Conservation (phyloP, 495 filamentous ascomycete genomes). For the Penicillium maclennaniae region DNA sequence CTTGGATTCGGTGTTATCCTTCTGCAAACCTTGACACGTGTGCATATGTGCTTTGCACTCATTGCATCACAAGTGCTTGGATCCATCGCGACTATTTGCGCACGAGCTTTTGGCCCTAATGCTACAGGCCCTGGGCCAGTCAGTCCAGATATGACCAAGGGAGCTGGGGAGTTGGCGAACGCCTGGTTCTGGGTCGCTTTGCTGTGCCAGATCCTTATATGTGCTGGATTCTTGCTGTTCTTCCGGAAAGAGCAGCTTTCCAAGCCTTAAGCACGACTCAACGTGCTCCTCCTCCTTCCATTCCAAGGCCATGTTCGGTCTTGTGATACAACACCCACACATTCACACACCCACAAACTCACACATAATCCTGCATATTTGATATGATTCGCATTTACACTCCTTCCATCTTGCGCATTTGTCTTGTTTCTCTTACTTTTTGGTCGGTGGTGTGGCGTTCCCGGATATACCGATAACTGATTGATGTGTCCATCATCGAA, state of each 20-base stretch:
- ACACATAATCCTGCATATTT: not conserved
- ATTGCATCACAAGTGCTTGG: conserved; percentile 50
- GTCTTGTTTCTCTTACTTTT: not conserved
- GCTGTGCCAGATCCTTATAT: conserved; percentile 57
- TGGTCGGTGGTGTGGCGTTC: not conserved
- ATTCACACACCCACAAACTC: no score
- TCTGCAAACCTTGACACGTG: conserved; percentile 43
- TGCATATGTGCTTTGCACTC: conserved; percentile 48
- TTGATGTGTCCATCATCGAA: not conserved
- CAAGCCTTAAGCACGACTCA: conserved; percentile 4
- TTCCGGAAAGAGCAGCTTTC: conserved; percentile 37
- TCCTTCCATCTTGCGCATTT: not conserved
- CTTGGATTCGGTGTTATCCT: conserved; percentile 51
- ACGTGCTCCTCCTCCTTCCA: not conserved
- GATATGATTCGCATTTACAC: not conserved
- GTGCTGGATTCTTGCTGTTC: conserved; percentile 63
- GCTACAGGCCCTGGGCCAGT: conserved; percentile 43
- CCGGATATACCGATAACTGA: not conserved
- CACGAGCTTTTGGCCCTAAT: conserved; percentile 44
- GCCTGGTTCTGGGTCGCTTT: conserved; percentile 66
- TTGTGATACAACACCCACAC: not conserved
- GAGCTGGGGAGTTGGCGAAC: conserved; percentile 44
- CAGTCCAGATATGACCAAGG: conserved; percentile 39
- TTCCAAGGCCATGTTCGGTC: no score
- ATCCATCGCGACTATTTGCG: conserved; percentile 47